Conservation (phyloP, 495 filamentous ascomycete genomes). For the Penicillium taxi region DNA sequence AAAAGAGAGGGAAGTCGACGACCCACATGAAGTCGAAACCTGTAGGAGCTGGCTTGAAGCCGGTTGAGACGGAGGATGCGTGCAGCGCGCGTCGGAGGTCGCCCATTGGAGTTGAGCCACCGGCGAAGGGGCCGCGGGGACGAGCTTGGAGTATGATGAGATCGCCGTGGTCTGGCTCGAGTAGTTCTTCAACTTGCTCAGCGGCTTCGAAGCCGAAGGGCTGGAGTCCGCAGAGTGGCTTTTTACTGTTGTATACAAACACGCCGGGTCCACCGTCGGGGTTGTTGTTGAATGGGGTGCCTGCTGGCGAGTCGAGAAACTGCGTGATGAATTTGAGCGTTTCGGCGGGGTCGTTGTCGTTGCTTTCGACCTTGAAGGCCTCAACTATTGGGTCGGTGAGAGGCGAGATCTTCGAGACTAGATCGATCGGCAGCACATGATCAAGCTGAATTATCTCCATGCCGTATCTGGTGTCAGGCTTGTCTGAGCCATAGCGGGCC, state of each 20-base stretch:
- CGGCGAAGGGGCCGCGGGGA: constrained; percentile 46
- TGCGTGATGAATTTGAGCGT: constrained; percentile 52
- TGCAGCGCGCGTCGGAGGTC: constrained; percentile 65
- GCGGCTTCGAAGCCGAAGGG: constrained; percentile 68
- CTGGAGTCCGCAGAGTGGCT: constrained; percentile 65
- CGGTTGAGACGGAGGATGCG: constrained; percentile 51
- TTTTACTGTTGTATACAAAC: constrained; percentile 60
- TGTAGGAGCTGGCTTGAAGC: constrained; percentile 45
- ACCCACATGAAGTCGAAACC: constrained; percentile 74
- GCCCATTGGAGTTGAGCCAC: constrained; percentile 72
- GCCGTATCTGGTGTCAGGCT: constrained; percentile 71
- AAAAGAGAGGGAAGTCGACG: constrained; percentile 84
- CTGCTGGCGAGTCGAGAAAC: constrained; percentile 62
- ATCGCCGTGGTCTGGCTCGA: constrained; percentile 58
- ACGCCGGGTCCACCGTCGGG: constrained; percentile 66
- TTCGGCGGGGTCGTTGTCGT: constrained; percentile 36
- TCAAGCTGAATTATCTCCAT: constrained; percentile 56
- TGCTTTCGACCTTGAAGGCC: constrained; percentile 53
- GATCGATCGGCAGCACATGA: constrained; percentile 53
- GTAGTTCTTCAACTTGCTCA: constrained; percentile 45
- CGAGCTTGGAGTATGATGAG: constrained; percentile 76
- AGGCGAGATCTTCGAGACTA: constrained; percentile 62
- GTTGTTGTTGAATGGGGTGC: constrained; percentile 52
- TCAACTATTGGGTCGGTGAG: constrained; percentile 58
- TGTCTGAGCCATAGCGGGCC: constrained; percentile 76